phyloP scores from a whole-genome alignment of 176 grass and related monocot genomes.

The Saccharum spontaneum region DNA sequence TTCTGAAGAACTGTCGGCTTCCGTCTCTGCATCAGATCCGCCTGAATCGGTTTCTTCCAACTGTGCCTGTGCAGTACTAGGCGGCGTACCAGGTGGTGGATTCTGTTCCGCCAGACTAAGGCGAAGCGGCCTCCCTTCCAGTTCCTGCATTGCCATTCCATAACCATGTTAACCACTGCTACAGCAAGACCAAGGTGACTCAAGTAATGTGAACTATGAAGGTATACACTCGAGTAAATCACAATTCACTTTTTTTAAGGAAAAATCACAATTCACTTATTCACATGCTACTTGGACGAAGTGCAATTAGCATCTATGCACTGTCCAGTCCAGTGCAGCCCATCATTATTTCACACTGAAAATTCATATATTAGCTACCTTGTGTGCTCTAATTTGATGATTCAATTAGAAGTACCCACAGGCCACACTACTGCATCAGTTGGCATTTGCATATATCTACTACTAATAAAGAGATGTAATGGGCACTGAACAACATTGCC shows the following conservation, averaged over 20 bases:
- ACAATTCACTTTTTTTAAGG: neutral
- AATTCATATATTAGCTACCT: neutral
- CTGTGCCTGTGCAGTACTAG: conserved; percentile 9
- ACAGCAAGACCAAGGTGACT: neutral
- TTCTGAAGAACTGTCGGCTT: conserved; percentile 15
- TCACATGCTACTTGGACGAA: neutral
- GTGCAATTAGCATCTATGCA: neutral
- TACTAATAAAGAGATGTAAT: neutral
- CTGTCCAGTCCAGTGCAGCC: neutral
- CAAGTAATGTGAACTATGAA: neutral
- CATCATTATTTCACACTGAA: neutral
- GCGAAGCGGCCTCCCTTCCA: conserved; percentile 82
- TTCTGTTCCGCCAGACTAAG: conserved; percentile 57
- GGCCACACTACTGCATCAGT: neutral
- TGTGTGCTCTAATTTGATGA: neutral
- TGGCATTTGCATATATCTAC: neutral
- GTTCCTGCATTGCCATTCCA: conserved; percentile 50
- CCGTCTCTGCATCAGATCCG: neutral
- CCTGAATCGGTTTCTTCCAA: conserved; percentile 35
- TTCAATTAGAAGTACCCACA: neutral
- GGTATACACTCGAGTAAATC: neutral
- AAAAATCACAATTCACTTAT: neutral
- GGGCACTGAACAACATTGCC: neutral
- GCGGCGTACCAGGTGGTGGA: conserved; percentile 35
- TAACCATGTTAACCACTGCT: conserved; percentile 15